These are phyloP conservation scores for Chrysoporthe austroafricana DNA, from an alignment of 2,329 filamentous ascomycete species.

Conservation along the genomic window DNA sequence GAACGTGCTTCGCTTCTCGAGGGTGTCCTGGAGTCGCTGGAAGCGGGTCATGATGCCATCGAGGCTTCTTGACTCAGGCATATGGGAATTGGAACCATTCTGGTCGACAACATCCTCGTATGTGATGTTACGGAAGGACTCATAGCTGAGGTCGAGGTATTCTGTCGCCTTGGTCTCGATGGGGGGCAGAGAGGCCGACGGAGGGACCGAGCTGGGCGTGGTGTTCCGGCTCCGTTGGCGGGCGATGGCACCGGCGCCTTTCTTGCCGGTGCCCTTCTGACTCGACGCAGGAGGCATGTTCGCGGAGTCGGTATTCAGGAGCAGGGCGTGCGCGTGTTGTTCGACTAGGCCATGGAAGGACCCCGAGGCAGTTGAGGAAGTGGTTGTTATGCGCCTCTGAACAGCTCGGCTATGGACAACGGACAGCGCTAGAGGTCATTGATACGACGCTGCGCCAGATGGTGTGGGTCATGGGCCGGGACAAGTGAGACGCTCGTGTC, in stretches of 20 bases:
- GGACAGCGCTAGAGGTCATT: conserved; percentile 6
- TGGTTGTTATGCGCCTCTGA: background rate
- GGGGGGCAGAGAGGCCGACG: conserved; percentile 56
- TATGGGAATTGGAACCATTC: conserved; percentile 57
- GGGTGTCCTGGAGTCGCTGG: conserved; percentile 65
- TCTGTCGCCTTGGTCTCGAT: conserved; percentile 62
- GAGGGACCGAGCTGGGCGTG: conserved; percentile 65
- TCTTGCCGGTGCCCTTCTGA: conserved; percentile 69
- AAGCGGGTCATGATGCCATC: conserved; percentile 68
- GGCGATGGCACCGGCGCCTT: conserved; percentile 60
- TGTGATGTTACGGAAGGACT: conserved; percentile 61
- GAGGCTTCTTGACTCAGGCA: conserved; percentile 66
- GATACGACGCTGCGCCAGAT: conserved; percentile 1
- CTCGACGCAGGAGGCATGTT: conserved; percentile 62
- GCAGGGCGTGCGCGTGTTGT: background rate
- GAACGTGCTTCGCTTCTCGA: conserved; percentile 68
- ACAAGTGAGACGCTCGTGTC: conserved; percentile 1
- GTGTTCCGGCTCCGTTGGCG: conserved; percentile 78
- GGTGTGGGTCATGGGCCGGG: conserved; percentile 3
- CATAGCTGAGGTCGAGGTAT: conserved; percentile 67
- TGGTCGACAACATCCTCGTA: conserved; percentile 74
- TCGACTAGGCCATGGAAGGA: background rate
- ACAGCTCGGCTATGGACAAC: conserved; percentile 1
- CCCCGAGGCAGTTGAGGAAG: background rate
- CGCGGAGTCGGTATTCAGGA: conserved; percentile 14